A percentile compares a stretch with the other conserved stretches of the same genome.
These are phyloP conservation scores for Xylariaceae sp. DNA, from an alignment of 2,329 filamentous ascomycete genomes.

Conservation along the genomic window DNA sequence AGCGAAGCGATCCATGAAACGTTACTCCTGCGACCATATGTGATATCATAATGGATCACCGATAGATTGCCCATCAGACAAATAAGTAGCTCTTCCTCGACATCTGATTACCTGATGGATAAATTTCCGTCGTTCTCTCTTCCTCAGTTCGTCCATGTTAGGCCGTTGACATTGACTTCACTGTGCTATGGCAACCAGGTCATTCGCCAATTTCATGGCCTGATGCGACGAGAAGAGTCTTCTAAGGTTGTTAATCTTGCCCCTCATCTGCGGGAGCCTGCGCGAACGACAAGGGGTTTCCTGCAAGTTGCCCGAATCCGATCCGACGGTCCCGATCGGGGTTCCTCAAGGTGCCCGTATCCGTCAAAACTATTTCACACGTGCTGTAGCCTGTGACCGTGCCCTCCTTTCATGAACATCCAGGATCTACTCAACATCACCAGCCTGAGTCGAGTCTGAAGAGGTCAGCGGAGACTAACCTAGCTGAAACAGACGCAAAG, in stretches of 20 bases:
- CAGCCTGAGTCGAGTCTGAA: background rate
- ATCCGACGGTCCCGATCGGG: background rate
- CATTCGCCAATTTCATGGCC: no score
- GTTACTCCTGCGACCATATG: background rate
- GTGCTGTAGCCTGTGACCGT: background rate
- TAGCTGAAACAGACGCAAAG: background rate
- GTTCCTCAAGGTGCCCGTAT: background rate
- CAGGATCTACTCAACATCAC: background rate
- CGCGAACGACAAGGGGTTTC: background rate
- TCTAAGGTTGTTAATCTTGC: background rate
- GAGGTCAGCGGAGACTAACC: background rate
- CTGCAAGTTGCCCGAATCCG: background rate
- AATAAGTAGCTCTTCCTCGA: background rate
- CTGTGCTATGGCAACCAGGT: background rate
- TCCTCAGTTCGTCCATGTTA: background rate
- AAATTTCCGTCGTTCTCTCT: background rate
- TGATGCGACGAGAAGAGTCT: no score
- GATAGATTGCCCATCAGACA: background rate
- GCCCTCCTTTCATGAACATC: background rate
- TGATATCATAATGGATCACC: background rate
- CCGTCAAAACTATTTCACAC: background rate
- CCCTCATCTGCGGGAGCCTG: background rate
- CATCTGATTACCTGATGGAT: background rate
- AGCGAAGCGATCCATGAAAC: background rate
- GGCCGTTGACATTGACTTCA: background rate